Evolutionary conservation across 441 rosid species (phyloP).

Genomic region (Bruguiera hainesii): DNA sequence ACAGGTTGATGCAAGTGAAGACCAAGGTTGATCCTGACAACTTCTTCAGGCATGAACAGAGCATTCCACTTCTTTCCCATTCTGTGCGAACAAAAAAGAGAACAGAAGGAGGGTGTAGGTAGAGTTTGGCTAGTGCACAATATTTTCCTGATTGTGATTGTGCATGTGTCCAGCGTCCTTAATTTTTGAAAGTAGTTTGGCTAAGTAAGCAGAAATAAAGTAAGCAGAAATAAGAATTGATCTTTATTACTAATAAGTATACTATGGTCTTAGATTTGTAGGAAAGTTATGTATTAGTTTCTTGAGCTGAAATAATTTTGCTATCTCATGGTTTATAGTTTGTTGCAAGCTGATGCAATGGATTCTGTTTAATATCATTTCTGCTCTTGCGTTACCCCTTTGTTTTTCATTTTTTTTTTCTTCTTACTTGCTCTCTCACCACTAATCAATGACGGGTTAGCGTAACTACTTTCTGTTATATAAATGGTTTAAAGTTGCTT

Average conservation of each 20-base stretch:
- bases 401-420: no score
- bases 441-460: no score
- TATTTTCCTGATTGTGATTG: neutral
- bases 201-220: neutral
- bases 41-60: slow-evolving; percentile 49
- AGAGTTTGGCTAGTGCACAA: neutral
- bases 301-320: no score
- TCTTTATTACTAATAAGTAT: neutral
- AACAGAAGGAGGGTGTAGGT: neutral
- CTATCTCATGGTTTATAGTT: no score
- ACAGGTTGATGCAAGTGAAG: slow-evolving; percentile 46
- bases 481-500: no score
- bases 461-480: no score
- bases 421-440: no score
- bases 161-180: neutral
- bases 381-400: no score
- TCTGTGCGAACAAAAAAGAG: neutral
- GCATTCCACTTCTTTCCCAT: slow-evolving; percentile 31
- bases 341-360: no score
- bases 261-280: neutral
- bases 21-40: slow-evolving; percentile 46
- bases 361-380: no score
- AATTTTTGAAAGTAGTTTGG: neutral
- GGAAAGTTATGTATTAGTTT: neutral
- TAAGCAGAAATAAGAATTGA: neutral